These are phyloP conservation scores for Wickerhamomyces tratensis DNA, from an alignment of 805 yeast species.

Conservation along the genomic window DNA sequence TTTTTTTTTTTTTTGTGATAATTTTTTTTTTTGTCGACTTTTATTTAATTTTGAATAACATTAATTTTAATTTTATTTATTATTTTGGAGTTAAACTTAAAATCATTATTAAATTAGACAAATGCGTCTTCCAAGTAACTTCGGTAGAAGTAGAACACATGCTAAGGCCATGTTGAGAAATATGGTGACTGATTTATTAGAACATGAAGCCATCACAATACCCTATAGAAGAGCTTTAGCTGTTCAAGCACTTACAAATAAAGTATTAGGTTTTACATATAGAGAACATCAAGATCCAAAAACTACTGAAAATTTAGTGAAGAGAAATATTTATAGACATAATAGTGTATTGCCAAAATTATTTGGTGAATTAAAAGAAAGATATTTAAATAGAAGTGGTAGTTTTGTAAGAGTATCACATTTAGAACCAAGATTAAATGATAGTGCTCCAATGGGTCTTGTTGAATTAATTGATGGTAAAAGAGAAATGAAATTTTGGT, in stretches of 20 bases:
- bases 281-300: constrained; percentile 7
- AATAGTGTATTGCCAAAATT: constrained; percentile 52
- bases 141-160: background rate
- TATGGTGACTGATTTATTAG: constrained; percentile 55
- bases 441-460: constrained; percentile 83
- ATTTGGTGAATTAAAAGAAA: constrained; percentile 48
- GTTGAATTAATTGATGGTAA: constrained; percentile 76
- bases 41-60: no score
- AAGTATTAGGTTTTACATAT: constrained; percentile 45
- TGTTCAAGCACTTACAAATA: constrained; percentile 54
- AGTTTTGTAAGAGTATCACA: constrained; percentile 83
- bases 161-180: constrained; percentile 44
- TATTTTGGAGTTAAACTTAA: no score
- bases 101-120: no score
- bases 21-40: no score
- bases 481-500: constrained; percentile 66
- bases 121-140: background rate
- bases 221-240: constrained; percentile 71
- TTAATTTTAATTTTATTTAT: no score
- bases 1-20: no score
- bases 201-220: constrained; percentile 63
- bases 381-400: constrained; percentile 55
- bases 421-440: constrained; percentile 81
- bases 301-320: constrained; percentile 14
- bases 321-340: constrained; percentile 36